Evolutionary conservation across 1,139 yeast genomes (phyloP), one percentile per base, ranked within the genome.

Genomic region (Pichia sp.): DNA sequence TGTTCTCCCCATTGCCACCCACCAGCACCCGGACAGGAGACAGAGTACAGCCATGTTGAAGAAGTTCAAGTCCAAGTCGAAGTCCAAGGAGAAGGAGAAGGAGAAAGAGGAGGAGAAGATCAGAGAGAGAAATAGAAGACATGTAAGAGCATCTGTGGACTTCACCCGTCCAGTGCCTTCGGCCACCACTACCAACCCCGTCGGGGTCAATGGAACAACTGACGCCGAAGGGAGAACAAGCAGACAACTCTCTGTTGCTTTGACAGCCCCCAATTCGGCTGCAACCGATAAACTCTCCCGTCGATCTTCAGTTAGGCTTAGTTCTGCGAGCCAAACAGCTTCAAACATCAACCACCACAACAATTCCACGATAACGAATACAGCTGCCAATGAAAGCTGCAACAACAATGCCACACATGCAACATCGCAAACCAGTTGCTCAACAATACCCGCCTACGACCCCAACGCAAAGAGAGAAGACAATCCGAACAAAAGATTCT

Each of bases 51-150:
- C 17, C 4, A 42, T 42, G 46, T 31, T 42, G 8, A 42, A 42
- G 24, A 38, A 30, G 12, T 27, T 42, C 12, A 42, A 33, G n/a
- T 32, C 46, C 14, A 41, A 35, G 21, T 4, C 44, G 4, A 9
- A 15, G 9, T 34, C 37, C 11, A 40, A 33, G 12, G 37, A 32
- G 9, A 31, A 24, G 15, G 27, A 28, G 21, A 28, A 27, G 4
- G 42, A 19, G 10, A 37, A 17, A 15, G 30, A 21, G 4, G 32
- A 22, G 4, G 36, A 21, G 17, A 31, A 28, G 5, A 14, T 22
- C 33, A 19, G 17, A 19, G 21, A 18, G 27, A 24, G 17, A 22
- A 21, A 28, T n/a, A 38, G 17, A 22, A 17, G 34, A 38, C 22
- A 22, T 18, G 17, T 8, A 2, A 24, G 17, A 18, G 40, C 12